phyloP scores from a whole-genome alignment of 169 alveolate genomes.

The Babesia divergens region DNA sequence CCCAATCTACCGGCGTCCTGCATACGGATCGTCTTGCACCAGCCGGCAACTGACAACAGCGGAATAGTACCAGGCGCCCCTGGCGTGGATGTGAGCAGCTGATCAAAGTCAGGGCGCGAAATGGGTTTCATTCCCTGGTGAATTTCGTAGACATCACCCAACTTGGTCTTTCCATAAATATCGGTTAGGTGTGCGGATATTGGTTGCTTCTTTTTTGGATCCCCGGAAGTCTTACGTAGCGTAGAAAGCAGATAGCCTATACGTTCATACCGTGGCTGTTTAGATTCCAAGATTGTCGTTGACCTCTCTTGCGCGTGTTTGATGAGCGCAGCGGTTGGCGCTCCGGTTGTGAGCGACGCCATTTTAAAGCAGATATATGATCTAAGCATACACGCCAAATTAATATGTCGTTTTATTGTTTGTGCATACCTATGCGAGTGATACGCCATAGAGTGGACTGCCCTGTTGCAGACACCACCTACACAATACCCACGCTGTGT shows the following conservation, averaged over 20 bases:
- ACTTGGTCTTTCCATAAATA: constrained; percentile 1
- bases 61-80: background rate
- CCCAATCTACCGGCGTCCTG: constrained; percentile 90
- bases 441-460: background rate
- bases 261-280: constrained; percentile 27
- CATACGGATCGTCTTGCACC: constrained; percentile 93
- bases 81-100: background rate
- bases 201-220: constrained; percentile 4
- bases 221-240: background rate
- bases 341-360: constrained; percentile 39
- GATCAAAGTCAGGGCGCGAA: background rate
- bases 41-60: constrained; percentile 78
- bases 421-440: no score
- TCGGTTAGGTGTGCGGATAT: constrained; percentile 27
- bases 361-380: no score
- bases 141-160: constrained; percentile 11
- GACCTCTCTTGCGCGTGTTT: constrained; percentile 18
- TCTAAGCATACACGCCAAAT: no score
- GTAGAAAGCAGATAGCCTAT: constrained; percentile 18
- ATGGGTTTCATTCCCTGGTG: constrained; percentile 23
- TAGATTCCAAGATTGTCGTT: constrained; percentile 2
- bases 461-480: no score
- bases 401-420: no score
- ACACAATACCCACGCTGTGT: no score
- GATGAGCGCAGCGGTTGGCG: constrained; percentile 36